Evolutionary conservation across 495 filamentous ascomycete species (phyloP).

Genomic region (Tetracladium setigerum): DNA sequence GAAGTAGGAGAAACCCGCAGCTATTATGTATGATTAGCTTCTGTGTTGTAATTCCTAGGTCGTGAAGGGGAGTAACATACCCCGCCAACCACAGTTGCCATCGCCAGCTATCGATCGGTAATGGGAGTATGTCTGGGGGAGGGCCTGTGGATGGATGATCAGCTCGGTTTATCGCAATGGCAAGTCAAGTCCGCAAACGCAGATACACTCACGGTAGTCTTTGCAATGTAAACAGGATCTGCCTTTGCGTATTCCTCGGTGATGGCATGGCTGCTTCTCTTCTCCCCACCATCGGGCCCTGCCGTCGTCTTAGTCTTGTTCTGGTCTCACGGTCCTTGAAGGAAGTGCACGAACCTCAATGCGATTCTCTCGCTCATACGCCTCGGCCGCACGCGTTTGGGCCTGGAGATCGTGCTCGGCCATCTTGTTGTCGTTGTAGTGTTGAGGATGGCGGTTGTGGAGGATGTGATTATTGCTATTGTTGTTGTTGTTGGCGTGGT

Average conservation of each 20-base stretch:
- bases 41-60: neutral
- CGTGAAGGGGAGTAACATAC: slow-evolving; percentile 40
- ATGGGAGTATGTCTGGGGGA: slow-evolving; percentile 78
- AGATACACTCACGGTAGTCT: slow-evolving; percentile 64
- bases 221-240: slow-evolving; percentile 74
- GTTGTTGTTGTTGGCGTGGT: slow-evolving; percentile 25
- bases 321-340: slow-evolving; percentile 1
- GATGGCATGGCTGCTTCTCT: slow-evolving; percentile 68
- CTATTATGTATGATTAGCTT: slow-evolving; percentile 35
- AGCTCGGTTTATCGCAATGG: slow-evolving; percentile 8
- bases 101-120: slow-evolving; percentile 86
- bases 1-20: slow-evolving; percentile 88
- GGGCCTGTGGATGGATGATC: slow-evolving; percentile 42
- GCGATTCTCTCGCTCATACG: neutral
- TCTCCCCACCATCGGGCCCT: slow-evolving; percentile 78
- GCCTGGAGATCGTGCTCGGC: slow-evolving; percentile 31
- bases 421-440: slow-evolving; percentile 24
- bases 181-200: neutral
- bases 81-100: slow-evolving; percentile 97
- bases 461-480: slow-evolving; percentile 17
- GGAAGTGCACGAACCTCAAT: neutral
- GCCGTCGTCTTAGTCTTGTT: slow-evolving; percentile 22
- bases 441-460: slow-evolving; percentile 27
- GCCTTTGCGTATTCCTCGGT: slow-evolving; percentile 86
- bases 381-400: slow-evolving; percentile 18